Evolutionary conservation across 1,284 basidiomycete genomes (phyloP).

Genomic region (Garcileccinum viscosum): DNA sequence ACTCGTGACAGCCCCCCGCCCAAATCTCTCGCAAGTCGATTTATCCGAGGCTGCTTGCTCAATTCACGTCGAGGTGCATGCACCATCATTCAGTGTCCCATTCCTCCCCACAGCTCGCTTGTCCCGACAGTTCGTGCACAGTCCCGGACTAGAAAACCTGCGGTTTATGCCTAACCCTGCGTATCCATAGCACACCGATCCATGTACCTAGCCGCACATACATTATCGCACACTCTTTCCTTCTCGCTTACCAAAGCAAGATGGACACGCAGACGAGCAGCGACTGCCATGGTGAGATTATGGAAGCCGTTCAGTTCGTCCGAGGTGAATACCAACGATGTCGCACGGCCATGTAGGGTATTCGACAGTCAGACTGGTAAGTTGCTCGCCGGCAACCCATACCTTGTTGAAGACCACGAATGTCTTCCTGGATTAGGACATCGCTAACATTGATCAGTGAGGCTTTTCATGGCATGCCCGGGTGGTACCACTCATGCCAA

Average conservation of each 20-base stretch:
- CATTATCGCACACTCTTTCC: neutral
- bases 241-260: neutral
- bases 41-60: too few relatives aligned
- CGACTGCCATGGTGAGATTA: too few relatives aligned
- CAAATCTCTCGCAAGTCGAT: too few relatives aligned
- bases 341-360: constrained; percentile 68
- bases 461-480: constrained; percentile 86
- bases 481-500: constrained; percentile 79
- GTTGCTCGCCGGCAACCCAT: constrained; percentile 54
- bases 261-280: neutral
- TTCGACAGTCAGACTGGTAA: constrained; percentile 54
- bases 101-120: neutral
- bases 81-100: neutral
- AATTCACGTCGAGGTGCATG: neutral
- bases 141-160: neutral
- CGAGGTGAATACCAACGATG: constrained; percentile 68
- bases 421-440: constrained; percentile 46
- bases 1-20: too few relatives aligned
- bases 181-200: neutral
- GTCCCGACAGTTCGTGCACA: neutral
- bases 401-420: constrained; percentile 35
- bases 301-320: constrained; percentile 64
- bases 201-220: neutral
- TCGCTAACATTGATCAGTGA: constrained; percentile 64
- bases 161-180: too few relatives aligned